Base-by-base conservation (phyloP, 352 stramenopile species). In the Phytophthora boehmeriae region DNA sequence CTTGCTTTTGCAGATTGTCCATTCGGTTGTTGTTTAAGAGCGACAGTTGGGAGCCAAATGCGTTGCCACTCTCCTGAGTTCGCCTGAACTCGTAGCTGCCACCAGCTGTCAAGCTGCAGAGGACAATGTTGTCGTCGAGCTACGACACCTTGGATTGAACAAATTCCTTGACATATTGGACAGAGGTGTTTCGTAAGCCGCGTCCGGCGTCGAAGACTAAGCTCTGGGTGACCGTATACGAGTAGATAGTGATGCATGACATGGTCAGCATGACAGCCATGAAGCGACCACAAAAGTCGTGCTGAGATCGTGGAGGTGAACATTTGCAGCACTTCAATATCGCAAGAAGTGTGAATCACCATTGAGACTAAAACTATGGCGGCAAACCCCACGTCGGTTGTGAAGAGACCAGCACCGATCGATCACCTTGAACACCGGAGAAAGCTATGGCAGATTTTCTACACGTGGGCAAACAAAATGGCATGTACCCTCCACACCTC, bases 91-190 rank as follows among this genome's bases (percentile, higher is more conserved):
- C 4, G 38, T 44, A 44, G 38, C n/a, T 6, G 16, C 38, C 38
- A 22, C 9, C n/a, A 4, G 20, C 38, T 10, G 53, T 35, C 17
- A 52, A 41, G 49, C 54, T 39, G 28, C 23, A 43, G 19, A 5
- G 36, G 2, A 36, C n/a, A 46, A 97, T 90, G 44, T 89, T 86
- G 53, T 86, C 90, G 68, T 96, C 89, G 36, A 97, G 59, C 63
- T 97, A 97, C 5, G 89, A 91, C 41, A 97, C 86, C 48, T 94
- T 93, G 78, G 97, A 97, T 73, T 93, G 97, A 45, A 89, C 88
- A 52, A 96, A 96, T 2, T 84, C 84, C 58, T 90, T 84, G 54
- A 97, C 71, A 66, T 97, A 97, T 36, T 93, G 82, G 27, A 59
- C 71, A 94, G 23, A 97, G 59, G 54, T 95, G 74, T 50, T 62